Percentiles rank a stretch among this genome's conserved stretches.
phyloP scores from a whole-genome alignment of 805 yeast species.

The Kuraishia cidri region DNA sequence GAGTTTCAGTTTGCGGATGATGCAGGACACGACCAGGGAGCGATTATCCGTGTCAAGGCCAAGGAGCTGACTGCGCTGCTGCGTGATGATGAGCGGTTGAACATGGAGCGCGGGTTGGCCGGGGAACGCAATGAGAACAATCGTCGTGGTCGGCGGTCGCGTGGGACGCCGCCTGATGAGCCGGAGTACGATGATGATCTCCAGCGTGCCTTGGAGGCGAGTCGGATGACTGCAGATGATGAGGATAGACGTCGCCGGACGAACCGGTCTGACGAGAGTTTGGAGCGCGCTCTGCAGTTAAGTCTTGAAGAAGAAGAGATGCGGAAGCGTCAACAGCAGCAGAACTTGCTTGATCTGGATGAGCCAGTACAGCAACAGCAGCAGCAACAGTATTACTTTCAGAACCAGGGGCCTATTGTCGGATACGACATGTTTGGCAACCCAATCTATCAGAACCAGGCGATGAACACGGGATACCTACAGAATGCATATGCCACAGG shows the following conservation, averaged over 20 bases:
- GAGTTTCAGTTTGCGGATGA: constrained; percentile 85
- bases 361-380: constrained; percentile 29
- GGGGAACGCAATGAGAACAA: constrained; percentile 14
- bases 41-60: constrained; percentile 81
- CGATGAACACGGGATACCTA: constrained; percentile 46
- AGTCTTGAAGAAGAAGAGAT: constrained; percentile 74
- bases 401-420: constrained; percentile 20
- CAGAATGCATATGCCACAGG: constrained; percentile 29
- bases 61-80: constrained; percentile 77
- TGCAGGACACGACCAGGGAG: constrained; percentile 76
- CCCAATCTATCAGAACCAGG: constrained; percentile 43
- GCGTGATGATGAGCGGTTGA: constrained; percentile 73
- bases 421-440: constrained; percentile 59
- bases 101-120: constrained; percentile 50
- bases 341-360: constrained; percentile 45
- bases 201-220: constrained; percentile 72
- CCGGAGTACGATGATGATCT: constrained; percentile 66
- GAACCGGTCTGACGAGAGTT: constrained; percentile 48
- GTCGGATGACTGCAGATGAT: constrained; percentile 74
- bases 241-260: constrained; percentile 54
- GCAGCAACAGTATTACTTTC: constrained; percentile 23
- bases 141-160: constrained; percentile 23
- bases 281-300: constrained; percentile 60
- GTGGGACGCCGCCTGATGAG: constrained; percentile 17
- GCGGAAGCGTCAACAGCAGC: constrained; percentile 32